phyloP scores from a whole-genome alignment of 2,329 filamentous ascomycete species.

The Tolypocladium inflatum region DNA sequence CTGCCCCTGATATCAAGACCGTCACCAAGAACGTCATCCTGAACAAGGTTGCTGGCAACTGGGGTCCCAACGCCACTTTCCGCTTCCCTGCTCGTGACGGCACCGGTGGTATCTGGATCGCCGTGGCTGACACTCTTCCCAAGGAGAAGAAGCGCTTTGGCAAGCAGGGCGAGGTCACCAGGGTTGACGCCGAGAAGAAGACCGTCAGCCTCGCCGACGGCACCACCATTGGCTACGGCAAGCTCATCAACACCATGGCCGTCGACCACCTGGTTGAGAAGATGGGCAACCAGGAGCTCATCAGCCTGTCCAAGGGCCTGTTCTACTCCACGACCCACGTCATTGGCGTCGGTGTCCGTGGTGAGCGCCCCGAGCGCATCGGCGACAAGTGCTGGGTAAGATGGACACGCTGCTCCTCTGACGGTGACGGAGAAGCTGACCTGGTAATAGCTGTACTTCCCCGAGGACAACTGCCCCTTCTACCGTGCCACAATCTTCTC shows the following conservation, averaged over 20 bases:
- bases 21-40: constrained; percentile 92
- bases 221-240: constrained; percentile 81
- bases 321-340: constrained; percentile 98
- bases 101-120: constrained; percentile 98
- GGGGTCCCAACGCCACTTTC: constrained; percentile 98
- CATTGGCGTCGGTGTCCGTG: constrained; percentile 90
- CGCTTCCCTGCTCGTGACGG: constrained; percentile 92
- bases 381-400: constrained; percentile 97
- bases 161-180: constrained; percentile 71
- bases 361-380: constrained; percentile 84
- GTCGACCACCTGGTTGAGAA: constrained; percentile 80
- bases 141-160: constrained; percentile 88
- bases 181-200: constrained; percentile 81
- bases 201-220: constrained; percentile 74
- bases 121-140: constrained; percentile 85
- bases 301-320: constrained; percentile 76
- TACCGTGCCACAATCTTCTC: constrained; percentile 99
- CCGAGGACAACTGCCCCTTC: constrained; percentile 97
- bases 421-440: background rate
- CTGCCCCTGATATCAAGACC: constrained; percentile 88
- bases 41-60: constrained; percentile 91
- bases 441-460: constrained; percentile 73
- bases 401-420: constrained; percentile 1
- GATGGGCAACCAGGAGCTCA: constrained; percentile 81
- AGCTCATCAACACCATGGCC: constrained; percentile 92